A percentile compares a stretch with the other conserved stretches of the same genome.
Evolutionary conservation across 2,329 filamentous ascomycete species (phyloP).

Genomic region (Botrytis fragariae): DNA sequence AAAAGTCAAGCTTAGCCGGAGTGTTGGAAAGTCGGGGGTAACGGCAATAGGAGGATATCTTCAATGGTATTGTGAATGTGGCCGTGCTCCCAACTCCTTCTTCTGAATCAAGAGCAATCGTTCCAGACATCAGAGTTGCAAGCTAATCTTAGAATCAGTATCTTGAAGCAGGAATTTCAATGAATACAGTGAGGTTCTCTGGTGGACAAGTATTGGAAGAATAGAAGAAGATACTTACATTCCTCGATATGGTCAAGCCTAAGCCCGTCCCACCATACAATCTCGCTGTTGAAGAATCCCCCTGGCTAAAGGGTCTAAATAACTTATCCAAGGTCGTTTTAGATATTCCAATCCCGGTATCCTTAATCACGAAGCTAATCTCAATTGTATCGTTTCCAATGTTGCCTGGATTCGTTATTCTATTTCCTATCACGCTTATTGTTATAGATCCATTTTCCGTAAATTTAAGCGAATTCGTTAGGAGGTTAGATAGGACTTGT

Average conservation of each 20-base stretch:
- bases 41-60: slow-evolving; percentile 23
- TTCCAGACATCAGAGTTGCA: slow-evolving; percentile 30
- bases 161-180: neutral
- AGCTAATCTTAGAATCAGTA: slow-evolving; percentile 22
- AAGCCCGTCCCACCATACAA: slow-evolving; percentile 77
- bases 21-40: neutral
- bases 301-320: slow-evolving; percentile 79
- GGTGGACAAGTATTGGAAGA: neutral
- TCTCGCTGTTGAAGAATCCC: slow-evolving; percentile 71
- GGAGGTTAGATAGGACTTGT: slow-evolving; percentile 76
- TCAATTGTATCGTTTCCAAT: slow-evolving; percentile 46
- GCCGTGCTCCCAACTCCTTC: slow-evolving; percentile 28
- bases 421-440: slow-evolving; percentile 42
- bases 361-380: slow-evolving; percentile 65
- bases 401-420: neutral
- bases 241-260: slow-evolving; percentile 68
- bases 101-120: slow-evolving; percentile 26
- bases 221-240: slow-evolving; percentile 22
- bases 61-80: slow-evolving; percentile 30
- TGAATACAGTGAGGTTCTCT: neutral
- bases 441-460: slow-evolving; percentile 64
- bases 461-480: slow-evolving; percentile 80
- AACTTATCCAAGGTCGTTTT: slow-evolving; percentile 68
- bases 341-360: slow-evolving; percentile 72
- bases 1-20: neutral